Conservation (phyloP, 805 yeast genomes). For the Candida maltosa region DNA sequence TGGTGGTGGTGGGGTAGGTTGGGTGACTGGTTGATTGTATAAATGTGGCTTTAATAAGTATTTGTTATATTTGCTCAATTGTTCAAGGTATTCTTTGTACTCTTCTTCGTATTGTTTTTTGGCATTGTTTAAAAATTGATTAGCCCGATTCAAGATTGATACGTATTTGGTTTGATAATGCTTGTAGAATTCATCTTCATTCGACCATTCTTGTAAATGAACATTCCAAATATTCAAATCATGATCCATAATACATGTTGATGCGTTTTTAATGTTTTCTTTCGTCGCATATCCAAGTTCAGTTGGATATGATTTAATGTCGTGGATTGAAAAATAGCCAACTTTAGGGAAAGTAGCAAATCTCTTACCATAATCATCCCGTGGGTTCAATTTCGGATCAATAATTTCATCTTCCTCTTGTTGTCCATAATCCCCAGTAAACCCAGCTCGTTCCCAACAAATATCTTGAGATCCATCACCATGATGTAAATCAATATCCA, state of each 20-base stretch:
- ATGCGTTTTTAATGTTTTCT: conserved; percentile 69
- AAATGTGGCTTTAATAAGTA: conserved; percentile 28
- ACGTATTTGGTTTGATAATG: conserved; percentile 62
- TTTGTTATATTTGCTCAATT: conserved; percentile 27
- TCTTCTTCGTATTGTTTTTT: conserved; percentile 41
- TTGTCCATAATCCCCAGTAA: conserved; percentile 44
- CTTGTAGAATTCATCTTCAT: conserved; percentile 61
- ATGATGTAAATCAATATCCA: conserved; percentile 83
- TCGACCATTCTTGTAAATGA: conserved; percentile 64
- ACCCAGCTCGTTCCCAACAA: conserved; percentile 75
- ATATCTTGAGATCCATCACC: conserved; percentile 90
- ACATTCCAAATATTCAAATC: conserved; percentile 81
- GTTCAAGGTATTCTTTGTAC: conserved; percentile 22
- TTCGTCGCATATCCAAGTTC: conserved; percentile 74
- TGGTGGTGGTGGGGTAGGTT: conserved; percentile 34
- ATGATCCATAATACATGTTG: conserved; percentile 75
- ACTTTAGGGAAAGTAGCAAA: conserved; percentile 53
- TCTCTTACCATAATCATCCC: conserved; percentile 48
- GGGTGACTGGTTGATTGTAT: conserved; percentile 20
- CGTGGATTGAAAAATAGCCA: conserved; percentile 82
- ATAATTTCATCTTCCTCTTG: conserved; percentile 43
- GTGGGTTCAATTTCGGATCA: conserved; percentile 26
- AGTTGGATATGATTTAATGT: conserved; percentile 82
- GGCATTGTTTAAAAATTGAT: conserved; percentile 54
- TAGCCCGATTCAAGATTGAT: conserved; percentile 61